A percentile compares a stretch with the other conserved stretches of the same genome.
phyloP scores from a whole-genome alignment of 257 asterid genomes.

The Solanum chaucha region DNA sequence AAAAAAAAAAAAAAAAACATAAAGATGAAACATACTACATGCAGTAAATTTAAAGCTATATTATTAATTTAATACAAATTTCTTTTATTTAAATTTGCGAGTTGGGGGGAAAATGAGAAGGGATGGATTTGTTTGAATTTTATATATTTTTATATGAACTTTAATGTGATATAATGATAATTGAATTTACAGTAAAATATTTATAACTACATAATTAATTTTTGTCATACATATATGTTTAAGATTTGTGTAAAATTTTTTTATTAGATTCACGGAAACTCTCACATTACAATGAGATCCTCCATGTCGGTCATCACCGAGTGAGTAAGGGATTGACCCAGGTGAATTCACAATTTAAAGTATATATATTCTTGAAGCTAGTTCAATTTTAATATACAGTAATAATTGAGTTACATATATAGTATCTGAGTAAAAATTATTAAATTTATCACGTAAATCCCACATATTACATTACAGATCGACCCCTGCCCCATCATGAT shows the following conservation, averaged over 20 bases:
- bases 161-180: not conserved
- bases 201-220: not conserved
- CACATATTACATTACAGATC: not conserved
- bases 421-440: not conserved
- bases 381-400: not conserved
- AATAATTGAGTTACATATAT: not conserved
- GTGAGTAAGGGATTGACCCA: not conserved
- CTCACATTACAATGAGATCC: not conserved
- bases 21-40: not conserved
- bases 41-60: not conserved
- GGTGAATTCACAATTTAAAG: not conserved
- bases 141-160: not conserved
- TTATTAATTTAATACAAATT: not conserved
- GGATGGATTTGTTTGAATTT: not conserved
- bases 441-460: not conserved
- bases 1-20: not conserved
- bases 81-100: not conserved
- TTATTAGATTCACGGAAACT: not conserved
- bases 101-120: not conserved
- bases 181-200: not conserved
- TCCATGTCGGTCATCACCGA: not conserved
- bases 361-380: not conserved
- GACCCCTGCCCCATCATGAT: not conserved
- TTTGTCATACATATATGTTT: not conserved
- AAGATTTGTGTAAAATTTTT: not conserved